Evolutionary conservation across 2,329 filamentous ascomycete species (phyloP).

Genomic region (Herpotrichia juniperi): DNA sequence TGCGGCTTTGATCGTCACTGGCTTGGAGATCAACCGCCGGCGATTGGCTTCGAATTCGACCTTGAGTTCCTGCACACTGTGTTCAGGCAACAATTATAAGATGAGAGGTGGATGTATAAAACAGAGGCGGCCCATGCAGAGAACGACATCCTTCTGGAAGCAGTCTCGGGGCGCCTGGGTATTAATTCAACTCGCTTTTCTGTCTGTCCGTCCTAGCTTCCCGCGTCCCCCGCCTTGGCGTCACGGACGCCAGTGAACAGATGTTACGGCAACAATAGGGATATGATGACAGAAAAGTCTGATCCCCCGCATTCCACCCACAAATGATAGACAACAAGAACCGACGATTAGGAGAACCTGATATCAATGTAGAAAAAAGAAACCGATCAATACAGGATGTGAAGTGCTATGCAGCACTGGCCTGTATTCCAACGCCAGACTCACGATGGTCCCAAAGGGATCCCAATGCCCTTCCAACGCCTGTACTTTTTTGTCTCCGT

Average conservation of each 20-base stretch:
- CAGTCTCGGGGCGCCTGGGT: slow-evolving; percentile 27
- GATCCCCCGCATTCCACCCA: slow-evolving; percentile 14
- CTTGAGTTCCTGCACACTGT: slow-evolving; percentile 16
- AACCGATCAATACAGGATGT: slow-evolving; percentile 36
- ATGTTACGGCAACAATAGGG: slow-evolving; percentile 25
- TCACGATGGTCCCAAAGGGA: slow-evolving; percentile 34
- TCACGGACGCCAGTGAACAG: slow-evolving; percentile 22
- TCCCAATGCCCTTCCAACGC: slow-evolving; percentile 46
- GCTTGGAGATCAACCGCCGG: slow-evolving; percentile 39
- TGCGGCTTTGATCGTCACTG: slow-evolving; percentile 28
- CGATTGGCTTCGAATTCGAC: slow-evolving; percentile 33
- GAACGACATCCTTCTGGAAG: slow-evolving; percentile 27
- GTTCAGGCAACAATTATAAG: slow-evolving; percentile 21
- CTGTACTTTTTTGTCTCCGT: slow-evolving; percentile 46
- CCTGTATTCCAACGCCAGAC: slow-evolving; percentile 47
- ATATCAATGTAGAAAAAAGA: slow-evolving; percentile 27
- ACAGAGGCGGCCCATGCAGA: slow-evolving; percentile 26
- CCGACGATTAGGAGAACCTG: slow-evolving; percentile 22
- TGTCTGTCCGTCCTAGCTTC: too few relatives aligned
- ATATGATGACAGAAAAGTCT: slow-evolving; percentile 15
- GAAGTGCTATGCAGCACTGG: slow-evolving; percentile 43
- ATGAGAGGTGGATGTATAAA: slow-evolving; percentile 22
- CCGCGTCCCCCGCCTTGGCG: slow-evolving; percentile 34
- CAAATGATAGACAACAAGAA: slow-evolving; percentile 11
- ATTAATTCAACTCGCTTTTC: slow-evolving; percentile 45